Percentiles rank a stretch among this genome's conserved stretches.
Evolutionary conservation across 2,329 filamentous ascomycete species (phyloP).

Genomic region (Cordyceps cateniannulata): DNA sequence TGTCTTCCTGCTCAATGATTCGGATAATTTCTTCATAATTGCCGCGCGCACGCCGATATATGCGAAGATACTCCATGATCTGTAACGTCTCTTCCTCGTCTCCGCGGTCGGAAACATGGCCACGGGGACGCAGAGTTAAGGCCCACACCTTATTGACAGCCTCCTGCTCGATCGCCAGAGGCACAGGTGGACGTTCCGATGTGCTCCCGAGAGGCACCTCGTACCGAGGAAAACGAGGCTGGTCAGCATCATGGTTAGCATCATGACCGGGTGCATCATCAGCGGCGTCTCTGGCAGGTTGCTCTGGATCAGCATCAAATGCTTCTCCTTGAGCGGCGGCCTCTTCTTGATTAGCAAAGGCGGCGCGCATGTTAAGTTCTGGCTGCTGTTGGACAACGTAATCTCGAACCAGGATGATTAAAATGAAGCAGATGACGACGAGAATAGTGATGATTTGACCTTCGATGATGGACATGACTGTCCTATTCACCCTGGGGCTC

Average conservation of each 20-base stretch:
- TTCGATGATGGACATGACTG: constrained; percentile 77
- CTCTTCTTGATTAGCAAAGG: constrained; percentile 41
- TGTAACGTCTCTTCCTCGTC: constrained; percentile 18
- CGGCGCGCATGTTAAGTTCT: constrained; percentile 73
- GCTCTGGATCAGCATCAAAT: constrained; percentile 12
- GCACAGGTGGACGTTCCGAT: neutral
- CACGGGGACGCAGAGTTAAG: neutral
- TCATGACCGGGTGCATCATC: neutral
- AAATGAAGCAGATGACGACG: constrained; percentile 87
- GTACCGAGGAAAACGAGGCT: no score
- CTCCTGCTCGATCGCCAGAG: neutral
- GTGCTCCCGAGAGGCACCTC: neutral
- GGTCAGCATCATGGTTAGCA: neutral
- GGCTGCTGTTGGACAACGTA: constrained; percentile 99
- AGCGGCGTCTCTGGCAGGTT: neutral
- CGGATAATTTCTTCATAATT: constrained; percentile 52
- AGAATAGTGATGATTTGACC: constrained; percentile 89
- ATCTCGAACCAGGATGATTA: constrained; percentile 94
- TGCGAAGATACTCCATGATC: constrained; percentile 37
- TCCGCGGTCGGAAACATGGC: neutral
- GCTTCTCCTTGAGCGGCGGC: constrained; percentile 17
- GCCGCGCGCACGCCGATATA: constrained; percentile 54
- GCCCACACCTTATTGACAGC: neutral
- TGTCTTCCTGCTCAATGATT: constrained; percentile 55
- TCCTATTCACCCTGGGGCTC: constrained; percentile 66